Percentiles rank a stretch among this genome's conserved stretches.
phyloP scores from a whole-genome alignment of 306 rosid genomes.

The Fragaria ananassa region DNA sequence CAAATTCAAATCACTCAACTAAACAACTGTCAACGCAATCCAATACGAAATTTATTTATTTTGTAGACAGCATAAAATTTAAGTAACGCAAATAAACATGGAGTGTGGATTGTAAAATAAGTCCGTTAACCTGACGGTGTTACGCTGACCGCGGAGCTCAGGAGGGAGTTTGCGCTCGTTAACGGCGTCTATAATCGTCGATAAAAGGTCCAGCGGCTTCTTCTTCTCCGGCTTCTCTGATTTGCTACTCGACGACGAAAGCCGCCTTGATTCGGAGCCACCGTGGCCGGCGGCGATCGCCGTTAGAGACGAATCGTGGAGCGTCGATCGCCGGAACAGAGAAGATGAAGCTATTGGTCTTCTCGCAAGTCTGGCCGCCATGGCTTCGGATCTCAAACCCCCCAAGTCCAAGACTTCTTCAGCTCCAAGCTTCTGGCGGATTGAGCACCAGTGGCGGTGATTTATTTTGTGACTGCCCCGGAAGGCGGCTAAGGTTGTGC shows the following conservation, averaged over 20 bases:
- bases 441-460: background rate
- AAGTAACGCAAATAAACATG: no score
- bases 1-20: background rate
- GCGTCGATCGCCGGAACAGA: conserved; percentile 24
- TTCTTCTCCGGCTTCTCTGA: conserved; percentile 57
- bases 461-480: background rate
- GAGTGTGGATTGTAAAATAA: no score
- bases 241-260: conserved; percentile 43
- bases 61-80: no score
- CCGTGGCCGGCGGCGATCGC: background rate
- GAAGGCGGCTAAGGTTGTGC: background rate
- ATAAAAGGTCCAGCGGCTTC: conserved; percentile 60
- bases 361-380: conserved; percentile 43
- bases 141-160: conserved; percentile 83
- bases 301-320: background rate
- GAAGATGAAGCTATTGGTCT: conserved; percentile 18
- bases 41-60: no score
- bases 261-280: conserved; percentile 15
- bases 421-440: background rate
- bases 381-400: conserved; percentile 13
- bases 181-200: conserved; percentile 69
- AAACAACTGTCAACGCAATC: no score
- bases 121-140: conserved; percentile 53
- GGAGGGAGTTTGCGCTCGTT: conserved; percentile 80
- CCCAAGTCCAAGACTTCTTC: background rate